A percentile compares a stretch with the other conserved stretches of the same genome.
These are phyloP conservation scores for Antitrichia curtipendula DNA, from an alignment of 225 moss, liverwort and hornwort species.

Conservation along the genomic window DNA sequence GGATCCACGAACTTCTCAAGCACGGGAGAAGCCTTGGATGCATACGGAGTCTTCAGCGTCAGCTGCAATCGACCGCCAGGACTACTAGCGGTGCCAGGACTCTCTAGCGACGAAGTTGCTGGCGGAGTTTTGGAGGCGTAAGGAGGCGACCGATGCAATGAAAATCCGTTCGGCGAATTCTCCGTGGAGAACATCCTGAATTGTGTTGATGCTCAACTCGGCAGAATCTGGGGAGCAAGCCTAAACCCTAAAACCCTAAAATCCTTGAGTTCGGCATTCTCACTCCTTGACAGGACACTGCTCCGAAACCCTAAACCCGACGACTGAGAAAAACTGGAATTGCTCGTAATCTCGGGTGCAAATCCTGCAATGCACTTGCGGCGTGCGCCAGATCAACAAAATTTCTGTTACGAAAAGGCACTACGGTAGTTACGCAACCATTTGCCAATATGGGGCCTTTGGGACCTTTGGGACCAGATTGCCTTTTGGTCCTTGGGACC, in stretches of 20 bases:
- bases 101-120: neutral
- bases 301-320: neutral
- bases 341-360: neutral
- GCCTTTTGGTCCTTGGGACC: no score
- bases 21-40: slow-evolving; percentile 10
- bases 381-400: neutral
- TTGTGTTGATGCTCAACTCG: neutral
- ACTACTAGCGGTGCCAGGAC: neutral
- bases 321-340: neutral
- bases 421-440: no score
- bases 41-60: slow-evolving; percentile 13
- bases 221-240: neutral
- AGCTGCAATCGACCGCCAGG: slow-evolving; percentile 18
- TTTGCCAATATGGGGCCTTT: no score
- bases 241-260: neutral
- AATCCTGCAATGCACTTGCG: neutral
- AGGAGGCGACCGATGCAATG: slow-evolving; percentile 24
- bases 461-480: no score
- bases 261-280: neutral
- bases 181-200: slow-evolving; percentile 5
- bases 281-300: neutral
- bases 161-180: neutral
- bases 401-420: neutral
- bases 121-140: slow-evolving; percentile 7
- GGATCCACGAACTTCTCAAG: slow-evolving; percentile 53